Evolutionary conservation across 805 yeast genomes (phyloP).

Genomic region (Kuraishia capsulata): DNA sequence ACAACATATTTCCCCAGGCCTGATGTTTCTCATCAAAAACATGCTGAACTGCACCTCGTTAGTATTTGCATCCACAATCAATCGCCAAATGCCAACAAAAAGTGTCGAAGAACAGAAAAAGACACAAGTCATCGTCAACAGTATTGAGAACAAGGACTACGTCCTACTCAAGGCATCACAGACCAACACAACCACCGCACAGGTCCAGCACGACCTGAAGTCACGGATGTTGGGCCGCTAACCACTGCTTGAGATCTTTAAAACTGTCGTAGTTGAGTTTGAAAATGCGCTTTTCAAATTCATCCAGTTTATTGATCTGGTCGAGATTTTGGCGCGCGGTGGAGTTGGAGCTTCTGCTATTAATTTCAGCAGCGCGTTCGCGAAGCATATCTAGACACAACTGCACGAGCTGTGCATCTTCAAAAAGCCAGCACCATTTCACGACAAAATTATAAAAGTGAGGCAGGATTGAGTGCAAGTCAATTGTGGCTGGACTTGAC

Average conservation of each 20-base stretch:
- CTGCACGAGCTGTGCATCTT: constrained; percentile 51
- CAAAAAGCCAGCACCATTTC: constrained; percentile 70
- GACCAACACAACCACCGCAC: background rate
- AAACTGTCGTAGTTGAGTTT: constrained; percentile 42
- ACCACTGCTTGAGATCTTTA: constrained; percentile 34
- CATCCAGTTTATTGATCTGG: constrained; percentile 62
- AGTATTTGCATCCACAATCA: no score
- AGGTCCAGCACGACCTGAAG: background rate
- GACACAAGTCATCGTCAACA: background rate
- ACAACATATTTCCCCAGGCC: no score
- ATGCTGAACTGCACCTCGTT: no score
- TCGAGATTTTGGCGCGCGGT: constrained; percentile 24
- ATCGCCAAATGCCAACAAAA: no score
- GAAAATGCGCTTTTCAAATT: constrained; percentile 59
- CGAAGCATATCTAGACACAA: constrained; percentile 40
- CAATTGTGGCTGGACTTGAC: constrained; percentile 58
- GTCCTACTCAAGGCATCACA: background rate
- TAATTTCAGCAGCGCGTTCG: constrained; percentile 60
- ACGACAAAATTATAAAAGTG: constrained; percentile 63
- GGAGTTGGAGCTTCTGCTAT: constrained; percentile 38
- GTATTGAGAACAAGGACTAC: background rate
- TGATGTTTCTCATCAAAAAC: no score
- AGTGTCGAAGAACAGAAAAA: background rate
- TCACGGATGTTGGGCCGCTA: constrained; percentile 7
- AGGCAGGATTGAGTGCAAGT: constrained; percentile 54